phyloP scores from a whole-genome alignment of 371 early-diverging fungal genomes.

The Mucor irregularis region DNA sequence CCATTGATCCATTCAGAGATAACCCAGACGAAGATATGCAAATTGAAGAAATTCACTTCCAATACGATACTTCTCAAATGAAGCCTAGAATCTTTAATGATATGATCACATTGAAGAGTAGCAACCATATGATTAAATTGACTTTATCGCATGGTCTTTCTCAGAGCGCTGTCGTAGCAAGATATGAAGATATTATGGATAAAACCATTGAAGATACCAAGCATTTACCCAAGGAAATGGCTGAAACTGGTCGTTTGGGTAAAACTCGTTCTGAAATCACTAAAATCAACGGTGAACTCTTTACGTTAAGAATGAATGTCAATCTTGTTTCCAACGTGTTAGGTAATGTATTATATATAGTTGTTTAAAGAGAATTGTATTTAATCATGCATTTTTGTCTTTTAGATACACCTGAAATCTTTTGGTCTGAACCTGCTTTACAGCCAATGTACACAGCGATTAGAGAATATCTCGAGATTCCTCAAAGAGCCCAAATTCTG shows the following conservation, averaged over 20 bases:
- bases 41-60: slow-evolving; percentile 91
- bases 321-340: slow-evolving; percentile 58
- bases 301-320: slow-evolving; percentile 56
- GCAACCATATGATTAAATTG: slow-evolving; percentile 81
- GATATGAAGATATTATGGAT: slow-evolving; percentile 71
- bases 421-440: slow-evolving; percentile 57
- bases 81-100: slow-evolving; percentile 72
- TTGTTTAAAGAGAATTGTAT: not conserved
- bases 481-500: slow-evolving; percentile 80
- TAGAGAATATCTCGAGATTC: slow-evolving; percentile 73
- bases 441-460: slow-evolving; percentile 57
- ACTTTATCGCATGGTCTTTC: slow-evolving; percentile 68
- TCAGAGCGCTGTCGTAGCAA: slow-evolving; percentile 71
- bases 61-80: slow-evolving; percentile 68
- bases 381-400: too few relatives aligned
- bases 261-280: slow-evolving; percentile 71
- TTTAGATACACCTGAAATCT: slow-evolving; percentile 57
- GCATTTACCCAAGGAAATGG: slow-evolving; percentile 53
- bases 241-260: slow-evolving; percentile 48
- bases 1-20: slow-evolving; percentile 42
- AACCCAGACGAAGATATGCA: slow-evolving; percentile 74
- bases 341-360: slow-evolving; percentile 23
- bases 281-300: slow-evolving; percentile 79
- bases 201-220: slow-evolving; percentile 66
- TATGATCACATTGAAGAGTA: slow-evolving; percentile 70